Evolutionary conservation across 2,329 filamentous ascomycete species (phyloP).

Genomic region (Lachnellula cervina): DNA sequence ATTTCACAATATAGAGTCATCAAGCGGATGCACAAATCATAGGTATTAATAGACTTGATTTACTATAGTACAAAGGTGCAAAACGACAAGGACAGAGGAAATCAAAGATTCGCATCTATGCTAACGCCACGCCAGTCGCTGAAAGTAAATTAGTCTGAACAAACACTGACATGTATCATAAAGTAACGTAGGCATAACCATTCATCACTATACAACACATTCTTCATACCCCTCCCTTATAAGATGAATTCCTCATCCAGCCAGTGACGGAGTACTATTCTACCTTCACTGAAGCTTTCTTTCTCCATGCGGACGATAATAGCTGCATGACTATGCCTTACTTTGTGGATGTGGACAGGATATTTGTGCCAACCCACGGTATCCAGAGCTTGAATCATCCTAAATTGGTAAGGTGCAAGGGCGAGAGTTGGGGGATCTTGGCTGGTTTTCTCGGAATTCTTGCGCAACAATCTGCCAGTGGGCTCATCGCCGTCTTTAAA

Average conservation of each 20-base stretch:
- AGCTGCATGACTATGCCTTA: slow-evolving; percentile 79
- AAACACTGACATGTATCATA: neutral
- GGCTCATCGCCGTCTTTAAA: neutral
- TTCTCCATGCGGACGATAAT: slow-evolving; percentile 76
- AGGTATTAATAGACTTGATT: too few relatives aligned
- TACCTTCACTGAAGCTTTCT: slow-evolving; percentile 68
- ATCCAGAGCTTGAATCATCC: slow-evolving; percentile 76
- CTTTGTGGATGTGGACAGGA: slow-evolving; percentile 70
- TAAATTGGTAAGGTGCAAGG: slow-evolving; percentile 73
- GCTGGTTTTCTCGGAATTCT: slow-evolving; percentile 17
- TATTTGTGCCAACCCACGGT: slow-evolving; percentile 59
- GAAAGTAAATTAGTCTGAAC: neutral
- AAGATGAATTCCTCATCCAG: slow-evolving; percentile 62
- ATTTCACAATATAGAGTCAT: too few relatives aligned
- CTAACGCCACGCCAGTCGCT: neutral
- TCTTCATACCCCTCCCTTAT: slow-evolving; percentile 2
- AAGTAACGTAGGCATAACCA: neutral
- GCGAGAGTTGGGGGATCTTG: slow-evolving; percentile 62
- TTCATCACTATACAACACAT: neutral
- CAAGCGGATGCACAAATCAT: too few relatives aligned
- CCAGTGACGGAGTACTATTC: slow-evolving; percentile 76
- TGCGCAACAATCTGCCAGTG: neutral
- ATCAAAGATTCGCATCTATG: neutral
- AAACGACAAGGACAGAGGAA: too few relatives aligned
- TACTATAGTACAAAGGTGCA: too few relatives aligned